These are phyloP conservation scores for Penicillium paradoxum DNA, from an alignment of 495 filamentous ascomycete genomes.

Conservation along the genomic window DNA sequence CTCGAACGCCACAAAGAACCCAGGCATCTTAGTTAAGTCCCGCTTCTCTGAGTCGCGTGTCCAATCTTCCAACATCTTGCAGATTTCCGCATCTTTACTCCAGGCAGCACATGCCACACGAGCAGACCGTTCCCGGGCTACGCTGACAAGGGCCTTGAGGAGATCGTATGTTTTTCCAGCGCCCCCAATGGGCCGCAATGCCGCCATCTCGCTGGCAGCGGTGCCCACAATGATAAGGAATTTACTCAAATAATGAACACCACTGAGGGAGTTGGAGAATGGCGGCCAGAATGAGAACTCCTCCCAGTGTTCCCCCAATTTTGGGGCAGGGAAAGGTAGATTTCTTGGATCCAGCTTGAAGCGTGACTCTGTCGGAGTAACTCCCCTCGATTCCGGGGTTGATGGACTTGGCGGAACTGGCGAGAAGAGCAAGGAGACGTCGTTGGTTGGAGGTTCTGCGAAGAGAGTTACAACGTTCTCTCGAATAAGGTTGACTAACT, in stretches of 20 bases:
- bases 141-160: constrained; percentile 65
- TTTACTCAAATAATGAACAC: constrained; percentile 77
- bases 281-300: constrained; percentile 97
- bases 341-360: constrained; percentile 77
- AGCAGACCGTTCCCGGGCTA: constrained; percentile 77
- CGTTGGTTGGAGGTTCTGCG: constrained; percentile 83
- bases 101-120: constrained; percentile 77
- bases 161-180: constrained; percentile 56
- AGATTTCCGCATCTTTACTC: constrained; percentile 82
- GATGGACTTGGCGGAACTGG: constrained; percentile 69
- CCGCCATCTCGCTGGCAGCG: constrained; percentile 82
- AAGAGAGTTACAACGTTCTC: constrained; percentile 77
- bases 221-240: constrained; percentile 74
- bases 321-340: constrained; percentile 69
- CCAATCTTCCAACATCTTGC: constrained; percentile 91
- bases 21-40: constrained; percentile 87
- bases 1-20: constrained; percentile 74
- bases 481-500: constrained; percentile 75
- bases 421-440: constrained; percentile 78
- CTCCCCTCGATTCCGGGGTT: constrained; percentile 52
- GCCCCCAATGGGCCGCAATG: constrained; percentile 57
- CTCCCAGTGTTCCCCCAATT: constrained; percentile 77
- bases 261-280: constrained; percentile 81
- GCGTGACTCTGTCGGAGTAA: constrained; percentile 56
- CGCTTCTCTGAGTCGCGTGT: constrained; percentile 67